A percentile compares a stretch with the other conserved stretches of the same genome.
Evolutionary conservation across 441 rosid species (phyloP).

Genomic region (Flueggea neowawraea): DNA sequence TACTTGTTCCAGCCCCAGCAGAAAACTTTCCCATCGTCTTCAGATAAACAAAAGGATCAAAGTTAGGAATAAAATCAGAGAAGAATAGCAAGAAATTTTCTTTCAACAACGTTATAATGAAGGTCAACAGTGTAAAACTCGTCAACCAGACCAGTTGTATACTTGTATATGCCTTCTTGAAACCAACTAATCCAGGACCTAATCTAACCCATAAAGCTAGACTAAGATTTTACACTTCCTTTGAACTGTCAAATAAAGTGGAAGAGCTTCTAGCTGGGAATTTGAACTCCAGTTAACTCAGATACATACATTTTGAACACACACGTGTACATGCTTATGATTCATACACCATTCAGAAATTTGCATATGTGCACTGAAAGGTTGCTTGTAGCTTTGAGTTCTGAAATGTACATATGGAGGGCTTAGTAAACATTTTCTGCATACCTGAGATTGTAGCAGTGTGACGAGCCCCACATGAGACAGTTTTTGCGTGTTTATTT

Average conservation of each 20-base stretch:
- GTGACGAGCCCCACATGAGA: constrained; percentile 98
- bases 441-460: constrained; percentile 72
- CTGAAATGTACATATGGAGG: no score
- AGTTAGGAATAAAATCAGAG: not conserved
- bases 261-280: no score
- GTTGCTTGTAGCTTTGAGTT: no score
- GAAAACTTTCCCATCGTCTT: constrained; percentile 68
- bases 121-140: not conserved
- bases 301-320: no score
- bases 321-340: no score
- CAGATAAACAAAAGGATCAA: constrained; percentile 23
- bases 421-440: not conserved
- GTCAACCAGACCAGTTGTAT: not conserved
- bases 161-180: not conserved
- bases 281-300: no score
- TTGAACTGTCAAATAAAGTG: no score
- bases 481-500: constrained; percentile 39
- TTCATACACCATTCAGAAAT: no score
- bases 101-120: not conserved
- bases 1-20: constrained; percentile 99
- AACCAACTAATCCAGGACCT: not conserved
- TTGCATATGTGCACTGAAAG: no score
- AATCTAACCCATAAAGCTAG: no score
- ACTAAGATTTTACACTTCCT: no score
- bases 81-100: not conserved